phyloP scores from a whole-genome alignment of 495 filamentous ascomycete genomes.

The Aspergillus indologenus region DNA sequence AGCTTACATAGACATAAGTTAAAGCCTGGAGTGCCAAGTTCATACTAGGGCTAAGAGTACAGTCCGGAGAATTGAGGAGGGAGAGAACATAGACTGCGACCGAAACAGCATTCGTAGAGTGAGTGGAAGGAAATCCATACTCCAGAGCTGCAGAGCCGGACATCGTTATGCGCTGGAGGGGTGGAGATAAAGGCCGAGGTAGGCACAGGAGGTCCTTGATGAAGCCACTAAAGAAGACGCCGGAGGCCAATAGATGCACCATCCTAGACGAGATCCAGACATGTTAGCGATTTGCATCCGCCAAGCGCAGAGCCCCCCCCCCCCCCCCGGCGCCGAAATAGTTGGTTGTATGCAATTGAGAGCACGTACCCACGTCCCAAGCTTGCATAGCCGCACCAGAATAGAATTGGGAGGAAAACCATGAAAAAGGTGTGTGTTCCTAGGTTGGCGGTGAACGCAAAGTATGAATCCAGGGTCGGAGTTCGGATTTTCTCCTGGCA shows the following conservation, averaged over 20 bases:
- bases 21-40: slow-evolving; percentile 60
- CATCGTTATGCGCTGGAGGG: slow-evolving; percentile 92
- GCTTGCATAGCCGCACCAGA: slow-evolving; percentile 86
- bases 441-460: slow-evolving; percentile 93
- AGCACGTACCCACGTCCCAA: slow-evolving; percentile 75
- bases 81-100: slow-evolving; percentile 82
- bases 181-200: slow-evolving; percentile 90
- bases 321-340: too few relatives aligned
- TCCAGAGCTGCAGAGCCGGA: slow-evolving; percentile 91
- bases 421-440: slow-evolving; percentile 99
- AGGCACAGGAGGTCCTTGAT: slow-evolving; percentile 92
- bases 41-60: slow-evolving; percentile 46
- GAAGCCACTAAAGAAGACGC: slow-evolving; percentile 92
- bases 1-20: slow-evolving; percentile 80
- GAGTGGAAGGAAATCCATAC: slow-evolving; percentile 95
- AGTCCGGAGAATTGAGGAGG: slow-evolving; percentile 55
- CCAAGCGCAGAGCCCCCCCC: neutral
- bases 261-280: slow-evolving; percentile 49
- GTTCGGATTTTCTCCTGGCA: slow-evolving; percentile 75
- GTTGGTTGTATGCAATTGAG: too few relatives aligned
- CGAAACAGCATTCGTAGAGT: slow-evolving; percentile 95
- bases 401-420: slow-evolving; percentile 85
- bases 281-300: slow-evolving; percentile 8
- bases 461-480: slow-evolving; percentile 86
- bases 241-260: slow-evolving; percentile 81